Base-by-base conservation (phyloP, 2,329 filamentous ascomycete species). In the Monosporascus sp. region DNA sequence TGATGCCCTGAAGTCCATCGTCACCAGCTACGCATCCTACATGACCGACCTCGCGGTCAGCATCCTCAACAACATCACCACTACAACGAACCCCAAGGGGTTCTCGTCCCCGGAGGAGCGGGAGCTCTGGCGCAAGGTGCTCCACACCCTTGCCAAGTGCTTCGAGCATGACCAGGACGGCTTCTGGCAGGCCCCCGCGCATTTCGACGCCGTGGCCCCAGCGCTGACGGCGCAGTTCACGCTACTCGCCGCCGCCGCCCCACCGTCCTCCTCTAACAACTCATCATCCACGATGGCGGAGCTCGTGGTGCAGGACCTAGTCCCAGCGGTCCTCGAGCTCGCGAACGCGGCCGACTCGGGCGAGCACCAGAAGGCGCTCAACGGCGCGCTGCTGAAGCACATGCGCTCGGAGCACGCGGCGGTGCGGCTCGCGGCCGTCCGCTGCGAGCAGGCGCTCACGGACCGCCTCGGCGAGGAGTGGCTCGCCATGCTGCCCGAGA, bases 111-210 rank as follows among this genome's bases (percentile, higher is more conserved):
- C 72, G 18, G 77, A 81, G 20, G 78, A 83, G 60, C 72, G 76
- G 45, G 73, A 74, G 41, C 79, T 97, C 4, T 89, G 89, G 80
- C 74, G 77, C 41, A 81, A 82, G 18, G 82, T 90, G 2, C 79
- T 97, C 49, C 75, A 77, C 50, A 88, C 90, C 20, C 77, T 97
- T 46, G 75, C 80, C 27, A 86, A 84, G 60, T 87, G 84, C 61
- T 96, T 97, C 65, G 81, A 88, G 70, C 84, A 96, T 68, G 94
- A 97, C 66, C 89, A 96, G 71, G 91, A 96, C 68, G 88, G 91
- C 70, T 97, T 96, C 75, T 97, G 92, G 92, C 91, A 96, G 77
- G 84, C 89, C 0, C 93, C 94, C 0, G 81, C 88, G 1, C 92
- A 97, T 72, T 96, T 97, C 65, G 78, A 79, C 53, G 82, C 82